phyloP scores from a whole-genome alignment of 805 yeast genomes.

The Metschnikowia proteae region DNA sequence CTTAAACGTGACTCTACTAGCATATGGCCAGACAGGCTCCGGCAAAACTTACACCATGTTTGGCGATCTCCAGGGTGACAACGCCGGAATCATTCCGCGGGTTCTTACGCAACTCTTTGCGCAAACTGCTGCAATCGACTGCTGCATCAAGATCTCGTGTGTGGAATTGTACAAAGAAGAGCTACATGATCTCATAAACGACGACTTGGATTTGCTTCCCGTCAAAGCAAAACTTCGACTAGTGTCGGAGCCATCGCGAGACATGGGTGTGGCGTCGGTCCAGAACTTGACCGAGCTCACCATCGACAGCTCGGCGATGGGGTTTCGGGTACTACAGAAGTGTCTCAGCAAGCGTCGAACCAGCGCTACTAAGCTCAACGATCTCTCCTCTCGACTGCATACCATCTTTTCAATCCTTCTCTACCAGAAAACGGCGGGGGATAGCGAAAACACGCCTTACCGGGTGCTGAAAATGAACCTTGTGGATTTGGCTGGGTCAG shows the following conservation, averaged over 20 bases:
- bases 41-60: constrained; percentile 81
- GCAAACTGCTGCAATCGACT: constrained; percentile 37
- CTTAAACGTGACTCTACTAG: constrained; percentile 71
- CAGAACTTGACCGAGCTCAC: constrained; percentile 64
- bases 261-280: constrained; percentile 39
- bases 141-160: constrained; percentile 71
- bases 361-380: constrained; percentile 72
- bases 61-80: constrained; percentile 36
- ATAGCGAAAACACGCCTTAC: constrained; percentile 11
- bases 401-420: constrained; percentile 67
- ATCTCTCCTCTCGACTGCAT: constrained; percentile 70
- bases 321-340: constrained; percentile 49
- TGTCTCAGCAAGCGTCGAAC: constrained; percentile 62
- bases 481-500: constrained; percentile 95
- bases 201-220: constrained; percentile 29
- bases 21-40: constrained; percentile 82
- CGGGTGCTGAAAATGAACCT: constrained; percentile 67
- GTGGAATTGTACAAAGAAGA: constrained; percentile 88
- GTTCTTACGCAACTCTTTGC: constrained; percentile 50
- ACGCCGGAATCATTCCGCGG: constrained; percentile 59
- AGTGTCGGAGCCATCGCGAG: constrained; percentile 9
- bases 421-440: constrained; percentile 40
- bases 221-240: constrained; percentile 25
- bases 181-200: constrained; percentile 62
- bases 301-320: constrained; percentile 52